phyloP scores from a whole-genome alignment of 768 basidiomycete genomes.

The Tricholoma terreum region DNA sequence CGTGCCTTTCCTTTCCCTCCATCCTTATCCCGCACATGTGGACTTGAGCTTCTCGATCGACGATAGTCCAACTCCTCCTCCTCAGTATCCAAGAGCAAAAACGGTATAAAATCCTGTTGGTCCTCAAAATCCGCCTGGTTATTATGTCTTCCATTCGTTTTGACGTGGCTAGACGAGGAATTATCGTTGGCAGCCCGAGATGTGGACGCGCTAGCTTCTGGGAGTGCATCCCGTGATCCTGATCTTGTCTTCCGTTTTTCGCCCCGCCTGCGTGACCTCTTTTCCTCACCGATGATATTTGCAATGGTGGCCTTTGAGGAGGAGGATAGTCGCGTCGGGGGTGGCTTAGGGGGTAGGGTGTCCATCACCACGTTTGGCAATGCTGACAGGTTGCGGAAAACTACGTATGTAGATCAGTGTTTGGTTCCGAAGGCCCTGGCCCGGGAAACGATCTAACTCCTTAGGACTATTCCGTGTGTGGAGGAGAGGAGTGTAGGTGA shows the following conservation, averaged over 20 bases:
- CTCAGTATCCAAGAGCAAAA: constrained; percentile 13
- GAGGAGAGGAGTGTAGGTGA: no score
- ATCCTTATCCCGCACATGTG: background rate
- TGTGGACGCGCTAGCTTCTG: constrained; percentile 1
- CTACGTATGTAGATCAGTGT: background rate
- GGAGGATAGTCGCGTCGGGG: background rate
- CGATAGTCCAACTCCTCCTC: constrained; percentile 2
- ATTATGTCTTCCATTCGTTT: background rate
- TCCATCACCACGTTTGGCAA: background rate
- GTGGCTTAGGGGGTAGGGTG: background rate
- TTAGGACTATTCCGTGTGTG: no score
- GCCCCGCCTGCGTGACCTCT: background rate
- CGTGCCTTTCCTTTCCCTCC: constrained; percentile 14
- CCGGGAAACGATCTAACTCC: no score
- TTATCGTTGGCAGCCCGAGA: background rate
- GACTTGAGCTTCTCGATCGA: background rate
- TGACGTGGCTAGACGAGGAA: background rate
- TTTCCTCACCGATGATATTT: background rate
- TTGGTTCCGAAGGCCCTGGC: no score
- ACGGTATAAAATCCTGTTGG: constrained; percentile 29
- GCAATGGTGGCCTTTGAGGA: background rate
- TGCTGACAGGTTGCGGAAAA: no score
- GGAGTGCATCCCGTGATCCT: constrained; percentile 1
- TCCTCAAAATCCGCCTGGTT: constrained; percentile 21
- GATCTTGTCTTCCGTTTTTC: background rate